Conservation (phyloP, 345 rosid genomes). For the Brassica juncea region DNA sequence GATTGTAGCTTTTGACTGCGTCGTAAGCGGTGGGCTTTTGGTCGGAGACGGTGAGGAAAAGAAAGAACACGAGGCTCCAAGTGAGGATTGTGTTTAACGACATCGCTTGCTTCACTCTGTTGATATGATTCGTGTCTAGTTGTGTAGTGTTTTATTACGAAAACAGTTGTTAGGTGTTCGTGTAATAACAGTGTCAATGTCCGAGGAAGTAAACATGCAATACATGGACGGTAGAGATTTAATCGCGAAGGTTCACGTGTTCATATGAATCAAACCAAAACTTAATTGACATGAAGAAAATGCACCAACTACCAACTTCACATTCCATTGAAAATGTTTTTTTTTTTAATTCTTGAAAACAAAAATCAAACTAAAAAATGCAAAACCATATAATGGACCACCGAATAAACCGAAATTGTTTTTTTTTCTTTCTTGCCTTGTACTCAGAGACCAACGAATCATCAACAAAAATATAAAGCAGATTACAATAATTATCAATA, state of each 20-base stretch:
- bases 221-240: constrained; percentile 27
- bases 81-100: constrained; percentile 15
- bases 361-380: not conserved
- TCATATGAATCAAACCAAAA: not conserved
- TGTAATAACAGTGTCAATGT: constrained; percentile 16
- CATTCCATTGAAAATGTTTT: not conserved
- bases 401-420: not conserved
- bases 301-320: not conserved
- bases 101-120: constrained; percentile 7
- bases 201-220: not conserved
- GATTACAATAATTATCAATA: constrained; percentile 42
- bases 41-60: constrained; percentile 10
- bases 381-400: not conserved
- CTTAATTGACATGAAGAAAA: not conserved
- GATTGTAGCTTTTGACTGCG: constrained; percentile 47
- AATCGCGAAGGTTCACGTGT: constrained; percentile 11
- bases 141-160: not conserved
- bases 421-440: not conserved
- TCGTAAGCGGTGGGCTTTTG: constrained; percentile 51
- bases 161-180: not conserved
- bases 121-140: constrained; percentile 9
- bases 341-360: not conserved
- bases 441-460: constrained; percentile 33
- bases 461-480: constrained; percentile 42
- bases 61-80: constrained; percentile 3